A percentile compares a stretch with the other conserved stretches of the same genome.
phyloP scores from a whole-genome alignment of 768 basidiomycete genomes.

The Leucosporidium creatinivorum region DNA sequence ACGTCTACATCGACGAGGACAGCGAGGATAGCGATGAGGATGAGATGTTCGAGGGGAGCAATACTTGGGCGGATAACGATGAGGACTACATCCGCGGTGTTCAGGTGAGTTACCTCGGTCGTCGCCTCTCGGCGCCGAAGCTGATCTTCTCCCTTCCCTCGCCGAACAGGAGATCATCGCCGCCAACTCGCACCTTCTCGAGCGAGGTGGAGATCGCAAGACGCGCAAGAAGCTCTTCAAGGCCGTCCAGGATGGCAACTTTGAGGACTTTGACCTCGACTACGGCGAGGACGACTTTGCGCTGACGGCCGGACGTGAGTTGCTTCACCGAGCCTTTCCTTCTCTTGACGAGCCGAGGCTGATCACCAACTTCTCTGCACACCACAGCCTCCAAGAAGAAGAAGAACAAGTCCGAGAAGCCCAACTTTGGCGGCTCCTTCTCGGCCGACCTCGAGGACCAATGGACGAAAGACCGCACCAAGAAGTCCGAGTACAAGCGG shows the following conservation, averaged over 20 bases:
- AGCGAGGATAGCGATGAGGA: conserved; percentile 12
- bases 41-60: conserved; percentile 2
- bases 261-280: conserved; percentile 22
- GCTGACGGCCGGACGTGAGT: background rate
- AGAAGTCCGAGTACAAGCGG: conserved; percentile 70
- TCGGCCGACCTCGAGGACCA: conserved; percentile 56
- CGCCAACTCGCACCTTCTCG: conserved; percentile 21
- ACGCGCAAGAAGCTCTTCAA: conserved; percentile 32
- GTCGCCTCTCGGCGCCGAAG: background rate
- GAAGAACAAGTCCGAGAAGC: conserved; percentile 46
- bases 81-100: conserved; percentile 23
- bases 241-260: conserved; percentile 24
- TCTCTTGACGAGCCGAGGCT: background rate
- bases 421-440: conserved; percentile 41
- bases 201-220: conserved; percentile 16
- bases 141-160: background rate
- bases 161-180: background rate
- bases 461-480: conserved; percentile 74
- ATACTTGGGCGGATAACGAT: conserved; percentile 28
- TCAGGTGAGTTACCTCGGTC: conserved; percentile 8
- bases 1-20: conserved; percentile 5
- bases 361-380: background rate
- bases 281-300: conserved; percentile 23
- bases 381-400: conserved; percentile 14
- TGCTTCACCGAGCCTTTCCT: background rate